Percentiles rank a stretch among this genome's conserved stretches.
phyloP scores from a whole-genome alignment of 2,329 filamentous ascomycete species.

The Parasarocladium wereldwijsianum region DNA sequence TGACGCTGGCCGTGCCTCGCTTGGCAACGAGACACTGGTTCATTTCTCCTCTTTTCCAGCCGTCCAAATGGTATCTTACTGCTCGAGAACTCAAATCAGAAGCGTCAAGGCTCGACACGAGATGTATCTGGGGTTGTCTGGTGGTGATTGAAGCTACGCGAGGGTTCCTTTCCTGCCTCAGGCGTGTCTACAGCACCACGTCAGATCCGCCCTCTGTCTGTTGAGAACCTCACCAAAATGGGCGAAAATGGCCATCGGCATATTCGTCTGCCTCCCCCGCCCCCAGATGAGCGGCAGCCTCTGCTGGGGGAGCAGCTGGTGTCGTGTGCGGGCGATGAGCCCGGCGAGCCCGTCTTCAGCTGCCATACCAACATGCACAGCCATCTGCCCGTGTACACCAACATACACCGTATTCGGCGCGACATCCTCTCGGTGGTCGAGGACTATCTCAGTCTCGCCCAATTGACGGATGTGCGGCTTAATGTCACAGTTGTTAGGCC shows the following conservation, averaged over 20 bases:
- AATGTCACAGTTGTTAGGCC: conserved; percentile 69
- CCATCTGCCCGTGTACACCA: conserved; percentile 59
- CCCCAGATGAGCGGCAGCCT: conserved; percentile 19
- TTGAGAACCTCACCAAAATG: conserved; percentile 7
- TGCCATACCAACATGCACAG: conserved; percentile 43
- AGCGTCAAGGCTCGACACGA: too few species aligned
- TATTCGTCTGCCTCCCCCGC: conserved; percentile 14
- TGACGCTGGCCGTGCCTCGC: too few species aligned
- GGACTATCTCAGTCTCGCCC: conserved; percentile 52
- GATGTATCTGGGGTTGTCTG: too few species aligned
- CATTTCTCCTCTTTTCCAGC: too few species aligned
- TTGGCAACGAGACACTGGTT: too few species aligned
- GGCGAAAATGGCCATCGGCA: conserved; percentile 13
- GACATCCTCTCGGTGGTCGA: conserved; percentile 50
- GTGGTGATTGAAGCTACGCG: too few species aligned
- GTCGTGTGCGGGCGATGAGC: conserved; percentile 14
- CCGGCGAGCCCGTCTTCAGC: conserved; percentile 28
- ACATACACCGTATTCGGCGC: conserved; percentile 56
- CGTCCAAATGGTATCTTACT: too few species aligned
- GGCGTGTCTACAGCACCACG: too few species aligned
- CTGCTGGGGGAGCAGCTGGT: conserved; percentile 17
- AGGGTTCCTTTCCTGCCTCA: too few species aligned
- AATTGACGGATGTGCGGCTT: conserved; percentile 67
- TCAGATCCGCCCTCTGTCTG: too few species aligned
- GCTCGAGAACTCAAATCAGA: too few species aligned